A percentile compares a stretch with the other conserved stretches of the same genome.
Conservation (phyloP, 2,329 filamentous ascomycete species). For the Shiraia bambusicola region DNA sequence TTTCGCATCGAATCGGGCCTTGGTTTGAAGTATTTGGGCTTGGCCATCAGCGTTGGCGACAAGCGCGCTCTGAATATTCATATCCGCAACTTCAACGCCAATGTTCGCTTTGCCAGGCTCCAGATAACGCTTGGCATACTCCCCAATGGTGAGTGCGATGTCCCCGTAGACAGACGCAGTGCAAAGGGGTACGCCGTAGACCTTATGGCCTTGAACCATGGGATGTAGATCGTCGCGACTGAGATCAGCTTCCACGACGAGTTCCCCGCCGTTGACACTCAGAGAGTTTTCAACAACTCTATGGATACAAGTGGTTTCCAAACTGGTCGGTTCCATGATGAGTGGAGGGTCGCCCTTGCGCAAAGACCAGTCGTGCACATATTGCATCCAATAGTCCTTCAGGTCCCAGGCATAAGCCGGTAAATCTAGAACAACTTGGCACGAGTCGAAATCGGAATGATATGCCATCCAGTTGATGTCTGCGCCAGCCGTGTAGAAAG, state of each 20-base stretch:
- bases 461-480: conserved; percentile 63
- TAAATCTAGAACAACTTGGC: conserved; percentile 7
- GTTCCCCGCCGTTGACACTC: neutral
- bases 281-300: neutral
- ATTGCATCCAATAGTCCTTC: conserved; percentile 45
- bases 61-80: conserved; percentile 5
- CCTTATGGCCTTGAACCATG: conserved; percentile 15
- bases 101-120: neutral
- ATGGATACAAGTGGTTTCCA: neutral
- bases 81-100: conserved; percentile 1
- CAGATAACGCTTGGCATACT: conserved; percentile 15
- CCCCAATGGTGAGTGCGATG: conserved; percentile 36
- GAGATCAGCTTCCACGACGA: conserved; percentile 16
- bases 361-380: conserved; percentile 37
- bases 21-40: neutral
- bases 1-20: neutral
- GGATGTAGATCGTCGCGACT: conserved; percentile 10
- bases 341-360: conserved; percentile 9
- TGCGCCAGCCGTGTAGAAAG: conserved; percentile 53
- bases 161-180: conserved; percentile 34
- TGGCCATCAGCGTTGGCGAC: conserved; percentile 1
- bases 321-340: neutral
- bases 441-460: conserved; percentile 40
- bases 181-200: conserved; percentile 18
- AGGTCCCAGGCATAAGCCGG: conserved; percentile 44